Evolutionary conservation across 202 grass and related monocot species (phyloP), one percentile per base, ranked within the genome.

Genomic region (Musa balbisiana): DNA sequence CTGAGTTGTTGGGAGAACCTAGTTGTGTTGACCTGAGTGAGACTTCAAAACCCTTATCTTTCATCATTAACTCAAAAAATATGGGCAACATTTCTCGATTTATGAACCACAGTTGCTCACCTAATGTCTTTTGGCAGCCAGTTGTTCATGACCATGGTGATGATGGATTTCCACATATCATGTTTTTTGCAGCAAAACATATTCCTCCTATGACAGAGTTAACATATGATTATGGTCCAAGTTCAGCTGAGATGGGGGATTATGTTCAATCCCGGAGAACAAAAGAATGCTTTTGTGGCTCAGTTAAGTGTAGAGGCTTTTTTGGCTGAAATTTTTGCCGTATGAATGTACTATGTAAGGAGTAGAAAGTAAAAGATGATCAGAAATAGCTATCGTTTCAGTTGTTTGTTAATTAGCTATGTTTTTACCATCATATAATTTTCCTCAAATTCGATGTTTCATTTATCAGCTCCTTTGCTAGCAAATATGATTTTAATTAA

Each of bases 61-160:
- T 91, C 20, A 50, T 79, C 19, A 88, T 94, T 33, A 87, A 88
- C 84, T 83, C 88, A 73, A 94, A 91, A 66, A 81, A 72, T 53
- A 79, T 54, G 3, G 91, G 91, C 51, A 94, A 91, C 64, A 59
- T 94, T 49, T 75, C 91, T 52, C 88, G 91, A 78, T 94, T 94
- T 82, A 86, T 94, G 62, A 94, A 94, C 55, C 91, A 94, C 59
- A 94, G 91, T 80, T 94, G 88, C 76, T 88, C 82, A 1, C 91
- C 88, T 72, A 94, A 94, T 83, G 83, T 91, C 54, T 90, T 94
- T 64, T 94, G 88, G 91, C 91, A 94, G 73, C 87, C 91, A 75
- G 79, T 94, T 71, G 68, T 90, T 65, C 83, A 94, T 76, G 91
- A 94, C 79, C 81, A 88, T 67, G 78, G 73, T 76, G 88, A 87